These are phyloP conservation scores for Westerdykella sp. DNA, from an alignment of 2,329 filamentous ascomycete genomes.

Conservation along the genomic window DNA sequence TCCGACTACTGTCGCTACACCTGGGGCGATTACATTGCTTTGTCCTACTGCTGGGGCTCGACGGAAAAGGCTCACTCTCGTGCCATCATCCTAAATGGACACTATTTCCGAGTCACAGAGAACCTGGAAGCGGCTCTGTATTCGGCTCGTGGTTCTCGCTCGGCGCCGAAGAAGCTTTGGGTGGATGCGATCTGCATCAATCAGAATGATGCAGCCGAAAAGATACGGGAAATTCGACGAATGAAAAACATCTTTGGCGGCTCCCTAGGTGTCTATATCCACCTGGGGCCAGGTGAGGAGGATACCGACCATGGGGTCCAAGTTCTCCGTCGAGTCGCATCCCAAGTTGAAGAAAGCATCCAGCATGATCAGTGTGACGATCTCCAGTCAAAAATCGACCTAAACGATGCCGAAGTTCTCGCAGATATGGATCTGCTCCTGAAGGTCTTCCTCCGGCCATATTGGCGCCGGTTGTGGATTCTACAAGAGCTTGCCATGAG, in stretches of 20 bases:
- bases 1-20: background rate
- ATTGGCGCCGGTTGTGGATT: slow-evolving; percentile 3
- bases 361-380: background rate
- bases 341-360: background rate
- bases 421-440: background rate
- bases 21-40: slow-evolving; percentile 3
- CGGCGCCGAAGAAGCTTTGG: background rate
- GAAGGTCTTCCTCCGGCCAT: background rate
- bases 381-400: background rate
- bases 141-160: background rate
- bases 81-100: background rate
- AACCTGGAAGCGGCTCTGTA: slow-evolving; percentile 3
- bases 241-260: background rate
- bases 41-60: slow-evolving; percentile 3
- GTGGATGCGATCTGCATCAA: slow-evolving; percentile 4
- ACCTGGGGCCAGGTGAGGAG: background rate
- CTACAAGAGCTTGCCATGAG: slow-evolving; percentile 5
- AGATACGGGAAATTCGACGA: background rate
- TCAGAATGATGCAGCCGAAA: slow-evolving; percentile 1
- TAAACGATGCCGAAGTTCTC: background rate
- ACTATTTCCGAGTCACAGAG: slow-evolving; percentile 2
- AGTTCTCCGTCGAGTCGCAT: background rate
- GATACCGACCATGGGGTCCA: background rate
- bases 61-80: background rate
- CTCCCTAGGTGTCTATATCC: background rate